These are phyloP conservation scores for Trebouxia sp. DNA, from an alignment of 139 green algal genomes.

Conservation along the genomic window DNA sequence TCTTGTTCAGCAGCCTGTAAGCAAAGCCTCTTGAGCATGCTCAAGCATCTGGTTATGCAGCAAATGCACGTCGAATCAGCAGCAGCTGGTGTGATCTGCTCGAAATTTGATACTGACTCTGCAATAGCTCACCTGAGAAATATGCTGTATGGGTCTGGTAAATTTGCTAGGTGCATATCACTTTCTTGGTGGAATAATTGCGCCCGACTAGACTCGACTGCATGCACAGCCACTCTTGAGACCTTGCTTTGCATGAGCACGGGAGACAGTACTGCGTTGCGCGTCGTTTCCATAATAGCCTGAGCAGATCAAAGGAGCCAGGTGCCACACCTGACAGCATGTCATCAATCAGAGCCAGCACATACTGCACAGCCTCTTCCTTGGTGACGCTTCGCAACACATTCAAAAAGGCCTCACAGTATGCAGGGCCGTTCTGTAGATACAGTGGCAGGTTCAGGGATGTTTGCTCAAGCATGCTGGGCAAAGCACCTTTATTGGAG, in stretches of 20 bases:
- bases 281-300: neutral
- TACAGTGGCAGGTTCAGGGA: neutral
- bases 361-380: slow-evolving; percentile 91
- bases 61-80: too few relatives aligned
- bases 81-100: too few relatives aligned
- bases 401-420: slow-evolving; percentile 79
- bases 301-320: neutral
- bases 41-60: neutral
- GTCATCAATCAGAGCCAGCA: slow-evolving; percentile 83
- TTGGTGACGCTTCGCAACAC: slow-evolving; percentile 89
- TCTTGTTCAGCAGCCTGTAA: slow-evolving; percentile 75
- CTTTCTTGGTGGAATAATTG: slow-evolving; percentile 65
- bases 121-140: slow-evolving; percentile 78
- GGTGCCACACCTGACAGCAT: slow-evolving; percentile 64
- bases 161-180: slow-evolving; percentile 40
- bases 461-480: too few relatives aligned
- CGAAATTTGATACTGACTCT: too few relatives aligned
- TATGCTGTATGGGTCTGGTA: slow-evolving; percentile 69
- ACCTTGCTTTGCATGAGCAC: too few relatives aligned
- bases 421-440: slow-evolving; percentile 66
- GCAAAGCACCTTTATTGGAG: too few relatives aligned
- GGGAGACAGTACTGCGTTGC: too few relatives aligned
- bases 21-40: neutral
- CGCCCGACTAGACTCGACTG: slow-evolving; percentile 53
- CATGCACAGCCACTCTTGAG: neutral